Conservation (phyloP, 1,284 basidiomycete species). For the Cutaneotrichosporon cavernicola region DNA sequence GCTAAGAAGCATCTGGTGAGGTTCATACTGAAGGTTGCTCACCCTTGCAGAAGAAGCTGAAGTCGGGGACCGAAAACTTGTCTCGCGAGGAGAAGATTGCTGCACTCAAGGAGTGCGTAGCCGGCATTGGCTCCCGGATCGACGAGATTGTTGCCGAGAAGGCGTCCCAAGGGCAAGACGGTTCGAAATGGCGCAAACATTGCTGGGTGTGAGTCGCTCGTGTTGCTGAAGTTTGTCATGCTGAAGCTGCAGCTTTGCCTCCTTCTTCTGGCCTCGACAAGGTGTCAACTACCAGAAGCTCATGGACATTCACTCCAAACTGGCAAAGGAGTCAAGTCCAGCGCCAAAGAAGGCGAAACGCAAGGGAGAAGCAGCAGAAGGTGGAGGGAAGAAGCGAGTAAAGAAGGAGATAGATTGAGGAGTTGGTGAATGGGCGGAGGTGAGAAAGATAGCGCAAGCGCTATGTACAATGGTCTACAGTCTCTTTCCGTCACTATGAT, state of each 20-base stretch:
- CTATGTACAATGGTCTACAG: not conserved
- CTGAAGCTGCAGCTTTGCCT: constrained; percentile 68
- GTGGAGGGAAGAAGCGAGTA: constrained; percentile 37
- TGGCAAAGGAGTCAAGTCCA: constrained; percentile 54
- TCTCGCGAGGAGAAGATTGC: constrained; percentile 91
- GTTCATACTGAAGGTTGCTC: constrained; percentile 22
- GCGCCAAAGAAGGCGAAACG: constrained; percentile 30
- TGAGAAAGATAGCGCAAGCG: not conserved
- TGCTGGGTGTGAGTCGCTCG: constrained; percentile 79
- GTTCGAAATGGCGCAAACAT: constrained; percentile 84
- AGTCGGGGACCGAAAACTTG: constrained; percentile 86
- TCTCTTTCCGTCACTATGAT: not conserved
- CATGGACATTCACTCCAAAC: constrained; percentile 89
- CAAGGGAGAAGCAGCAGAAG: constrained; percentile 34
- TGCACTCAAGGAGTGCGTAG: constrained; percentile 91
- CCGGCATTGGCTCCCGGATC: constrained; percentile 89
- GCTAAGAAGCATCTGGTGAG: constrained; percentile 92
- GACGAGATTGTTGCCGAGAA: constrained; percentile 78
- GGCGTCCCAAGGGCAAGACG: constrained; percentile 70
- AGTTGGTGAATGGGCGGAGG: not conserved
- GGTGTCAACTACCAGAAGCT: constrained; percentile 81
- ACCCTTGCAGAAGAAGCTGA: constrained; percentile 78
- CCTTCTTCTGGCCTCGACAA: constrained; percentile 96
- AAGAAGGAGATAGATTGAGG: constrained; percentile 27
- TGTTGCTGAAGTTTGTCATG: not conserved